Evolutionary conservation across 2,329 filamentous ascomycete species (phyloP).

Genomic region (Aspergillus udagawae): DNA sequence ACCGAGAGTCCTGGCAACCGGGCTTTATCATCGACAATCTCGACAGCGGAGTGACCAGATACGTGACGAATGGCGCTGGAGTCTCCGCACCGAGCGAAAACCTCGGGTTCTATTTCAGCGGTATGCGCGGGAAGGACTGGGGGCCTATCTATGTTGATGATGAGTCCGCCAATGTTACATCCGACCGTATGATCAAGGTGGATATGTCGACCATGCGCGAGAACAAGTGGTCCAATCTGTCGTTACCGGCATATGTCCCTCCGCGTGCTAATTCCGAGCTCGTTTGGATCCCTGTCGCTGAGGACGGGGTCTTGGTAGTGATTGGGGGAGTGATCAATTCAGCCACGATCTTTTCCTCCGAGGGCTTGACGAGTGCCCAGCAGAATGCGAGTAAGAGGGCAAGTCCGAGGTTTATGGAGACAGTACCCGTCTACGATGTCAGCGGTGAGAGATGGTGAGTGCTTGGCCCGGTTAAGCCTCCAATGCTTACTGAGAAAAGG

Average conservation of each 20-base stretch:
- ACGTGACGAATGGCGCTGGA: conserved; percentile 61
- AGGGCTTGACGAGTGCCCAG: conserved; percentile 4
- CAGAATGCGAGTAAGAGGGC: conserved; percentile 14
- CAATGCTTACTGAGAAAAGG: conserved; percentile 21
- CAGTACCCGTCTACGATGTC: conserved; percentile 37
- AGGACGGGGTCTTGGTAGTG: conserved; percentile 34
- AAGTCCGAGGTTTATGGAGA: conserved; percentile 35
- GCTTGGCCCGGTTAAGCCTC: neutral
- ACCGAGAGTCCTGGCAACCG: conserved; percentile 41
- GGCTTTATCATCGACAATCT: conserved; percentile 45
- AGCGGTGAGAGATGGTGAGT: conserved; percentile 22
- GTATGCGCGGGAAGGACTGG: conserved; percentile 50
- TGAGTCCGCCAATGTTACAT: conserved; percentile 39
- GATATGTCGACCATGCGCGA: conserved; percentile 52
- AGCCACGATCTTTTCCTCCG: conserved; percentile 10
- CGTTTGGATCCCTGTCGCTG: conserved; percentile 54
- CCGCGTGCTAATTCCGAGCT: conserved; percentile 62
- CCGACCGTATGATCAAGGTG: conserved; percentile 57
- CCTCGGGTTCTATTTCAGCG: conserved; percentile 67
- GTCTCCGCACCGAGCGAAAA: conserved; percentile 66
- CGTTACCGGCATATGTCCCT: conserved; percentile 47
- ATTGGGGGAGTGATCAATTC: conserved; percentile 37
- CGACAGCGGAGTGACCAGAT: conserved; percentile 51
- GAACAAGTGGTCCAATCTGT: conserved; percentile 56
- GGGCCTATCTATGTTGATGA: conserved; percentile 44